A percentile compares a stretch with the other conserved stretches of the same genome.
Conservation (phyloP, 192 early-diverging fungal species). For the Coemansia sp. region DNA sequence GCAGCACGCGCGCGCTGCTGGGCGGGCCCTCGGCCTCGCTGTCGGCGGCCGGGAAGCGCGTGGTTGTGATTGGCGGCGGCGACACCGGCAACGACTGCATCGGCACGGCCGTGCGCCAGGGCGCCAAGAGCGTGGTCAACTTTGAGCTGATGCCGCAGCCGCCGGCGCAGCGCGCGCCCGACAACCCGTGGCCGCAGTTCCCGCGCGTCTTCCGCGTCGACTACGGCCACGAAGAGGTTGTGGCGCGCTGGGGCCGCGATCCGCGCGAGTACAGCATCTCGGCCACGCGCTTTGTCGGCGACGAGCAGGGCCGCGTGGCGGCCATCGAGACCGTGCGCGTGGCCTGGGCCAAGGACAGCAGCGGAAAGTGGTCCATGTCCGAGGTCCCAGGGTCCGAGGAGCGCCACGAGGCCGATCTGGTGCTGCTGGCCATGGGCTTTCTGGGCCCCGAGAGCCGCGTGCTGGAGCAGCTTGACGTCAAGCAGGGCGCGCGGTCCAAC, state of each 20-base stretch:
- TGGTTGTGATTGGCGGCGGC: conserved; percentile 97
- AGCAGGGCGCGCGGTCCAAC: conserved; percentile 72
- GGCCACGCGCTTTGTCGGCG: conserved; percentile 91
- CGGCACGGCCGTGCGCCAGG: conserved; percentile 88
- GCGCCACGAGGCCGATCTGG: conserved; percentile 84
- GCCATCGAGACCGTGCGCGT: conserved; percentile 94
- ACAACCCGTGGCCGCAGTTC: conserved; percentile 99
- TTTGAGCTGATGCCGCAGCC: conserved; percentile 98
- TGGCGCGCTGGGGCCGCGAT: conserved; percentile 84
- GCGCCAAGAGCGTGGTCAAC: conserved; percentile 85
- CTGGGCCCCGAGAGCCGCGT: conserved; percentile 86
- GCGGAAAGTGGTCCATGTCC: conserved; percentile 81
- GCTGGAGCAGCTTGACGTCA: conserved; percentile 73
- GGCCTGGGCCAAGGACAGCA: conserved; percentile 85
- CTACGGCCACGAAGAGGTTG: conserved; percentile 93
- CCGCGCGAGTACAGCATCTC: conserved; percentile 93
- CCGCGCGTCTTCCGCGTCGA: conserved; percentile 93
- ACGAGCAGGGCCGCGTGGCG: conserved; percentile 72
- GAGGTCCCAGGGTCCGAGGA: conserved; percentile 83
- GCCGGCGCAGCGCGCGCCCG: conserved; percentile 69
- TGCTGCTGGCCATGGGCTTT: conserved; percentile 95
- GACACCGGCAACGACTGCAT: conserved; percentile 98
- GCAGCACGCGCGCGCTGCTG: conserved; percentile 82
- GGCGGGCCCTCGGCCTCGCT: conserved; percentile 70
- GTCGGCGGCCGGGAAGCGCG: conserved; percentile 85